Conservation (phyloP, 2,329 filamentous ascomycete genomes). For the Aspergillus versicolor region DNA sequence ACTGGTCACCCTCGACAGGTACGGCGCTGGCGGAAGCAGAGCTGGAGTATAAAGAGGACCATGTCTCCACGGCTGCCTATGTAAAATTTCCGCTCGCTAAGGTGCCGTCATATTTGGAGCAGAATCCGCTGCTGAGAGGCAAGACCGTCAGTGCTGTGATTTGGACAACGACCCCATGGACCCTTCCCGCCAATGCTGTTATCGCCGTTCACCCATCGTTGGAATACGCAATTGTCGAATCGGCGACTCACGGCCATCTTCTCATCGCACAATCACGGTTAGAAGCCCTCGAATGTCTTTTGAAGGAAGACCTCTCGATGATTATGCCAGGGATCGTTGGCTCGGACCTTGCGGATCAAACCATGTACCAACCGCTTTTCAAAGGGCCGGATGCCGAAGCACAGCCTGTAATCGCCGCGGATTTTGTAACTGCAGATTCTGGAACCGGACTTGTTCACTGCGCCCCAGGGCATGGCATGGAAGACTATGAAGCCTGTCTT, state of each 20-base stretch:
- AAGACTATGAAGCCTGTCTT: constrained; percentile 84
- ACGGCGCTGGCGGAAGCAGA: constrained; percentile 66
- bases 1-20: constrained; percentile 65
- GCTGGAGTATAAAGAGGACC: constrained; percentile 63
- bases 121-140: constrained; percentile 41
- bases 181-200: constrained; percentile 85
- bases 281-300: constrained; percentile 53
- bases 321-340: constrained; percentile 62
- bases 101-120: constrained; percentile 46
- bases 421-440: constrained; percentile 87
- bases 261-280: constrained; percentile 72
- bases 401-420: constrained; percentile 75
- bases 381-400: constrained; percentile 55
- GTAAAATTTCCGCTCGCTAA: constrained; percentile 70
- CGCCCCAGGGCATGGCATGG: constrained; percentile 93
- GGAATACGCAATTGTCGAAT: constrained; percentile 67
- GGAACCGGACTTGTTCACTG: constrained; percentile 93
- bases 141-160: constrained; percentile 74
- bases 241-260: constrained; percentile 57
- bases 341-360: constrained; percentile 59
- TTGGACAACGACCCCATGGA: constrained; percentile 99
- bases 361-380: constrained; percentile 70
- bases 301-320: constrained; percentile 52
- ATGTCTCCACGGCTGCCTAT: constrained; percentile 60
- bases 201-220: constrained; percentile 78